A percentile compares a stretch with the other conserved stretches of the same genome.
Evolutionary conservation across 805 yeast species (phyloP).

Genomic region (Yarrowia sp.): DNA sequence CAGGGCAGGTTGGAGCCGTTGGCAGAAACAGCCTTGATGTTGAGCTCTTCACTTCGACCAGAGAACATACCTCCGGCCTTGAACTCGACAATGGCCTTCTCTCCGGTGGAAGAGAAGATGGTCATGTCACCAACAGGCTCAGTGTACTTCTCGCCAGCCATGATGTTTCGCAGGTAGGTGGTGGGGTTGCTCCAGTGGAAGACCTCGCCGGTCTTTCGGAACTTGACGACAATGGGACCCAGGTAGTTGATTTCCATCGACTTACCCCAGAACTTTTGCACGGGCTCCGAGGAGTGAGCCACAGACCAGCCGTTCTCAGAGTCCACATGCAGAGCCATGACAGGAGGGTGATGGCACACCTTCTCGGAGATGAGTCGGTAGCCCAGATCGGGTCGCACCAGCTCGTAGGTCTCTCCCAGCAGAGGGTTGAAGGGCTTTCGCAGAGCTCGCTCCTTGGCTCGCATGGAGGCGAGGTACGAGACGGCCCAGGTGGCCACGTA

Average conservation of each 20-base stretch:
- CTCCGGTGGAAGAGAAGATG: conserved; percentile 71
- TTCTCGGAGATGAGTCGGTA: conserved; percentile 81
- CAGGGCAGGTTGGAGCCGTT: conserved; percentile 45
- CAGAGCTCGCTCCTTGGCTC: conserved; percentile 75
- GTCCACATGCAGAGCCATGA: conserved; percentile 83
- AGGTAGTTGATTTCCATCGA: conserved; percentile 80
- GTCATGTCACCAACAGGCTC: conserved; percentile 81
- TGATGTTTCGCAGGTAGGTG: conserved; percentile 79
- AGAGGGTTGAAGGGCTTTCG: conserved; percentile 96
- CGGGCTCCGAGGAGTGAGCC: conserved; percentile 54
- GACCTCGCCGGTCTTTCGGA: conserved; percentile 61
- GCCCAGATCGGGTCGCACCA: conserved; percentile 83
- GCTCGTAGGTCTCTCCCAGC: conserved; percentile 90
- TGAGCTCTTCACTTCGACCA: conserved; percentile 74
- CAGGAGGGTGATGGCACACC: conserved; percentile 84
- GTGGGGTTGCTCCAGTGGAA: conserved; percentile 86
- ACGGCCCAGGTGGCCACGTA: conserved; percentile 84
- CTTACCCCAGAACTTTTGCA: conserved; percentile 95
- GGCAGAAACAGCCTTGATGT: conserved; percentile 49
- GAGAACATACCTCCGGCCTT: conserved; percentile 86
- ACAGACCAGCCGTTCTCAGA: conserved; percentile 64
- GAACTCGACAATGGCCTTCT: conserved; percentile 73
- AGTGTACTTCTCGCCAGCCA: conserved; percentile 93
- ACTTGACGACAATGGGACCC: conserved; percentile 68
- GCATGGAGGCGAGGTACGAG: conserved; percentile 69